Evolutionary conservation across 2,329 filamentous ascomycete species (phyloP).

Genomic region (Lasiodiplodia citricola): DNA sequence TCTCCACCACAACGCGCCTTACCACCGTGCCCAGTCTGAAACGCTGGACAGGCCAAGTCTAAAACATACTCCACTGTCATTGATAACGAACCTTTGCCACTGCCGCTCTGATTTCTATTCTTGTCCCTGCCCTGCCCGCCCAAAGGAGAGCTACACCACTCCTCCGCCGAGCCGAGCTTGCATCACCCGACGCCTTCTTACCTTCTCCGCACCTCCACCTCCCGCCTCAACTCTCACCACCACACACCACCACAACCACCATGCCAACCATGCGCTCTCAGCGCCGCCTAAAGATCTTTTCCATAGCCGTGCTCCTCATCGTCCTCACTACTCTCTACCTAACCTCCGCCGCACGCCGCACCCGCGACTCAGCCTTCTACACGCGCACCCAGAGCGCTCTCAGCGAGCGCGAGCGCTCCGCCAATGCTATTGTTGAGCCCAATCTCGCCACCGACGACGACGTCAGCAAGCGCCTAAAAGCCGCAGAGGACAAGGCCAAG

Average conservation of each 20-base stretch:
- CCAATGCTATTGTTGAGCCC: conserved; percentile 43
- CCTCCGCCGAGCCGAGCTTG: neutral
- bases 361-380: conserved; percentile 62
- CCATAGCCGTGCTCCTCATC: conserved; percentile 67
- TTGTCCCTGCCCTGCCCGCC: neutral
- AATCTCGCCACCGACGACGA: conserved; percentile 59
- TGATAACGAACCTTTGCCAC: neutral
- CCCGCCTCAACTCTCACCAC: neutral
- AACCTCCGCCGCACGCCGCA: conserved; percentile 64
- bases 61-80: conserved; percentile 9
- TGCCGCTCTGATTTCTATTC: conserved; percentile 2
- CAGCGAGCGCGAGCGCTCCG: conserved; percentile 42
- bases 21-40: conserved; percentile 6
- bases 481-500: conserved; percentile 72
- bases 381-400: conserved; percentile 61
- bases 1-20: neutral
- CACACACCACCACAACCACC: neutral
- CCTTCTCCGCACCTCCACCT: neutral
- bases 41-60: conserved; percentile 2
- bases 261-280: conserved; percentile 42
- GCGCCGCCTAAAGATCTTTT: conserved; percentile 71
- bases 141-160: neutral
- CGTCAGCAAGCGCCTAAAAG: conserved; percentile 65
- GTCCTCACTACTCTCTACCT: conserved; percentile 76
- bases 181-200: neutral